phyloP scores from a whole-genome alignment of 148 eudicot species.

The Talinum fruticosum region DNA sequence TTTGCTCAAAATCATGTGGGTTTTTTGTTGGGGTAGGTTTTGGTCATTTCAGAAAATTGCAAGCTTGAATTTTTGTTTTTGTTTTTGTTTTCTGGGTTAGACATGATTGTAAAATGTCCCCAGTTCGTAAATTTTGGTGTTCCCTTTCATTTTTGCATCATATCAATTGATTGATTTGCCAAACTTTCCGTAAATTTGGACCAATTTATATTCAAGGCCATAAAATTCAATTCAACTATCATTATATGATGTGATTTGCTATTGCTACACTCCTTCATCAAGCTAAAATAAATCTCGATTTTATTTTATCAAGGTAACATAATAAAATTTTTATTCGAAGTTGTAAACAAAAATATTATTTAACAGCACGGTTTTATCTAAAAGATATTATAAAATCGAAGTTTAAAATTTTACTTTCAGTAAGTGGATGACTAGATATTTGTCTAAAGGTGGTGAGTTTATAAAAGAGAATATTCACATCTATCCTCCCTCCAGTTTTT shows the following conservation, averaged over 20 bases:
- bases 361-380: no score
- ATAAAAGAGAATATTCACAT: no score
- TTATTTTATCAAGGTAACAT: no score
- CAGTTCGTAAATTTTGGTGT: background rate
- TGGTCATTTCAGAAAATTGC: background rate
- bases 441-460: no score
- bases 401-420: no score
- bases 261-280: background rate
- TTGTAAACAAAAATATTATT: no score
- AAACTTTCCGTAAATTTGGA: background rate
- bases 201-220: background rate
- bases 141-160: background rate
- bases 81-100: background rate
- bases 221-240: background rate
- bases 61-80: background rate
- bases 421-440: no score
- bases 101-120: background rate
- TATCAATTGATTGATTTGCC: background rate
- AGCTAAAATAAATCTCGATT: no score
- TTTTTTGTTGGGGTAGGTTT: no score
- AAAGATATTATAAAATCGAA: no score
- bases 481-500: no score
- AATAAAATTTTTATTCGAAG: no score
- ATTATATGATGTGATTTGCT: background rate
- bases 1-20: background rate